phyloP scores from a whole-genome alignment of 2,329 filamentous ascomycete species.

The Metarhizium rileyi region DNA sequence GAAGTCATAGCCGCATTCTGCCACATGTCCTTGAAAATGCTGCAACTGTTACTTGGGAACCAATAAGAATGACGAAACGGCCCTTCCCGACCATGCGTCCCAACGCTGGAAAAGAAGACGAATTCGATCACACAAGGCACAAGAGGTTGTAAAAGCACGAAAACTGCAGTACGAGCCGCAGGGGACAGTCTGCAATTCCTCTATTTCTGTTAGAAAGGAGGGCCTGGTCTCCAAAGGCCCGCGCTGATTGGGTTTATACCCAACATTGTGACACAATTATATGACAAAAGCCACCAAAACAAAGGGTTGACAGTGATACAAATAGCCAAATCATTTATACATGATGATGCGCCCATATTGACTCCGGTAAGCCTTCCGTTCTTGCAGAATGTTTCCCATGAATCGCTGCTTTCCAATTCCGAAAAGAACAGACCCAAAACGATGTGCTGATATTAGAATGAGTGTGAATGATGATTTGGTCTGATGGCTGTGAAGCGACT shows the following conservation, averaged over 20 bases:
- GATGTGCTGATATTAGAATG: not conserved
- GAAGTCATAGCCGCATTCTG: too few relatives aligned
- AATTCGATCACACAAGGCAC: not conserved
- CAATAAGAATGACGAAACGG: too few relatives aligned
- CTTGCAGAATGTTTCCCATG: constrained; percentile 12
- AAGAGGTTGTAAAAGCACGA: not conserved
- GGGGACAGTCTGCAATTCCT: constrained; percentile 11
- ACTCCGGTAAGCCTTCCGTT: constrained; percentile 15
- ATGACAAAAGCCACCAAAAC: constrained; percentile 1
- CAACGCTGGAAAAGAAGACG: too few relatives aligned
- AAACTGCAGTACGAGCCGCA: not conserved
- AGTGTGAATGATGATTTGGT: not conserved
- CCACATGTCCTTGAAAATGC: too few relatives aligned
- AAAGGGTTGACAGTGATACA: constrained; percentile 6
- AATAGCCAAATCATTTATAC: constrained; percentile 11
- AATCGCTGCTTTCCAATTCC: constrained; percentile 10
- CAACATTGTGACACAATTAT: not conserved
- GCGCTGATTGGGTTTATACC: not conserved
- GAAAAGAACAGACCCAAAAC: constrained; percentile 4
- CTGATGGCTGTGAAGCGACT: not conserved
- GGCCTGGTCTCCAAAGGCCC: constrained; percentile 1
- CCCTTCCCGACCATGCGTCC: too few relatives aligned
- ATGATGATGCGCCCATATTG: constrained; percentile 16
- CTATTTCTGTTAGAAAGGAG: constrained; percentile 16
- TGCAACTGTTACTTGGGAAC: too few relatives aligned